phyloP scores from a whole-genome alignment of 768 basidiomycete species.

The Mycena alexandri region DNA sequence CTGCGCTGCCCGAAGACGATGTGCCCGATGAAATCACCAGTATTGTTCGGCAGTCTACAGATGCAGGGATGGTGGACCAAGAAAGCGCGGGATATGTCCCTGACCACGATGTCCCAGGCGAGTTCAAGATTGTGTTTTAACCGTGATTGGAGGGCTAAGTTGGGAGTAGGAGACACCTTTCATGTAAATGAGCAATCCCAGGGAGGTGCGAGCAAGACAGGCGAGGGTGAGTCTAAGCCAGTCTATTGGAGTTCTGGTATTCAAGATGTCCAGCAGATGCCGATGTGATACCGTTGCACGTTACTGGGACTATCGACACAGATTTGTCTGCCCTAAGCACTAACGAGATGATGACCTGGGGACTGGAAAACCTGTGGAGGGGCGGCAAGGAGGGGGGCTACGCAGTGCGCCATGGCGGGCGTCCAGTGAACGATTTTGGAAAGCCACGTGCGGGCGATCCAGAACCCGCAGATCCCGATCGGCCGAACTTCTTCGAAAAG shows the following conservation, averaged over 20 bases:
- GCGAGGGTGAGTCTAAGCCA: too few relatives aligned
- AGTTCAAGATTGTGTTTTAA: too few relatives aligned
- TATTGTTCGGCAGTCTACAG: slow-evolving; percentile 36
- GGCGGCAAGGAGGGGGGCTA: slow-evolving; percentile 41
- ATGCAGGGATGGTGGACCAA: slow-evolving; percentile 30
- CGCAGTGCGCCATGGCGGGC: slow-evolving; percentile 40
- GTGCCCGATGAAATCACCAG: slow-evolving; percentile 47
- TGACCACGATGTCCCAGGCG: not conserved
- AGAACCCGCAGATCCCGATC: too few relatives aligned
- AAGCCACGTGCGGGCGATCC: not conserved
- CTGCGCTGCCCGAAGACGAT: slow-evolving; percentile 47
- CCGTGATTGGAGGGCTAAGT: too few relatives aligned
- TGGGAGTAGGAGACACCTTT: too few relatives aligned
- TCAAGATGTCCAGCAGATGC: too few relatives aligned
- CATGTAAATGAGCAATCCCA: too few relatives aligned
- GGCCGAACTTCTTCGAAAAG: slow-evolving; percentile 38
- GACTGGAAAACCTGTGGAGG: slow-evolving; percentile 37
- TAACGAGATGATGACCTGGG: slow-evolving; percentile 42
- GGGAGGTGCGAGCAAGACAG: too few relatives aligned
- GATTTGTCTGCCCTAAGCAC: slow-evolving; percentile 42
- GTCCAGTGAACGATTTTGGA: slow-evolving; percentile 37
- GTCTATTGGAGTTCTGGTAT: too few relatives aligned
- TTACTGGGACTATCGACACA: slow-evolving; percentile 43
- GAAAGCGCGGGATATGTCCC: slow-evolving; percentile 48
- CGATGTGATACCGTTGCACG: slow-evolving; percentile 45